Evolutionary conservation across 306 rosid species (phyloP), one percentile per base, ranked within the genome.

Genomic region (Fagus sylvatica): DNA sequence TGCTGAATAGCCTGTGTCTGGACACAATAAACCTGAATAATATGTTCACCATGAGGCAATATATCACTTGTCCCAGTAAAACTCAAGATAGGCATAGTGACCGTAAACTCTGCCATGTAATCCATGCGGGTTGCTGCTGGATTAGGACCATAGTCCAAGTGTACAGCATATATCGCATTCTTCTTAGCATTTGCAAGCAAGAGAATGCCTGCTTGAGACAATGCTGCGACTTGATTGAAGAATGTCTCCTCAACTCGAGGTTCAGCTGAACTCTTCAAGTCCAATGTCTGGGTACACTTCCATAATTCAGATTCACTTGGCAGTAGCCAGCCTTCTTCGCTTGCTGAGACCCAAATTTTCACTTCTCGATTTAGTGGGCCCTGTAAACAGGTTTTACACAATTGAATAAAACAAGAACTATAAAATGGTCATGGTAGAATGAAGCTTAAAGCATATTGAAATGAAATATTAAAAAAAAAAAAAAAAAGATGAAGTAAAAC

Each of bases 1-100:
- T 96, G 97, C 79, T 93, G 99, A 84, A 96, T 96, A 74, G 99
- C 99, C 82, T 86, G 94, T 62, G 99, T 96, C 85, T 96, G 98
- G 80, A 96, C 99, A 82, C 99, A 96, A 89, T 91, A 96, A 78
- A 96, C 96, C 89, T 89, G 98, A 84, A 93, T 89, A 78, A 88
- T 80, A 76, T 96, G 96, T 74, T 92, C 97, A 19, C 90, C 89
- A 70, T 87, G 91, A 68, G 93, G 92, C 43, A 91, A 83, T 78
- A 95, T 81, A 71, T 90, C 96, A 86, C 93, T 90, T 54, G 93
- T 93, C 72, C 99, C 99, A 2, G 97, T 91, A 84, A 93, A 96
- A 85, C 99, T 93, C 76, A 93, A 91, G 86, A 96, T 91, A 71
- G 98, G 99, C 97, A 93, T 91, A 36, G 97, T 96, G 78, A 93